These are phyloP conservation scores for Leccinum solheimii DNA, from an alignment of 1,284 basidiomycete genomes.

Conservation along the genomic window DNA sequence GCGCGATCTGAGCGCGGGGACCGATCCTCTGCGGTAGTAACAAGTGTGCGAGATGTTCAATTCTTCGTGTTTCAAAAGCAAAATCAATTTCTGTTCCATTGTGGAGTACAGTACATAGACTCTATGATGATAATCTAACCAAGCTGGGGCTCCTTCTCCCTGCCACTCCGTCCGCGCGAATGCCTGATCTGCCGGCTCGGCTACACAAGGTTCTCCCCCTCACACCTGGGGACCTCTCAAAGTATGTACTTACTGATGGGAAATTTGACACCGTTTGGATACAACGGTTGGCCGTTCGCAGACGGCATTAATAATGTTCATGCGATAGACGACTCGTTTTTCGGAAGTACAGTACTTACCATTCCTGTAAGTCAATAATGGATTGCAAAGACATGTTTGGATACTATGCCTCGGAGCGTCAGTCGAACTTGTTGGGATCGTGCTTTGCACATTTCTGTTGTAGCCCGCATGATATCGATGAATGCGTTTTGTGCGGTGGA, in stretches of 20 bases:
- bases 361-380: background rate
- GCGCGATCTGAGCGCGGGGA: constrained; percentile 46
- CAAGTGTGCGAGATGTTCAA: background rate
- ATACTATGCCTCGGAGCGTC: too few relatives aligned
- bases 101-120: background rate
- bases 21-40: constrained; percentile 25
- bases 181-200: background rate
- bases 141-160: too few relatives aligned
- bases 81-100: background rate
- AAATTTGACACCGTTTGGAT: too few relatives aligned
- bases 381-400: background rate
- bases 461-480: background rate
- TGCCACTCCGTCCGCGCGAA: too few relatives aligned
- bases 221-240: background rate
- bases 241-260: background rate
- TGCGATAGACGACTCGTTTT: too few relatives aligned
- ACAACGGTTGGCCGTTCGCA: background rate
- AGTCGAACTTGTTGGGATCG: background rate
- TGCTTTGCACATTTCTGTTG: background rate
- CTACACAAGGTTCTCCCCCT: background rate
- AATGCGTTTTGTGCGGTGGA: background rate
- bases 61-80: too few relatives aligned
- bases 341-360: too few relatives aligned
- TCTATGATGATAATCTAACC: background rate
- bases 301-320: background rate